phyloP scores from a whole-genome alignment of 139 green algal genomes.

The Pleodorina starrii region DNA sequence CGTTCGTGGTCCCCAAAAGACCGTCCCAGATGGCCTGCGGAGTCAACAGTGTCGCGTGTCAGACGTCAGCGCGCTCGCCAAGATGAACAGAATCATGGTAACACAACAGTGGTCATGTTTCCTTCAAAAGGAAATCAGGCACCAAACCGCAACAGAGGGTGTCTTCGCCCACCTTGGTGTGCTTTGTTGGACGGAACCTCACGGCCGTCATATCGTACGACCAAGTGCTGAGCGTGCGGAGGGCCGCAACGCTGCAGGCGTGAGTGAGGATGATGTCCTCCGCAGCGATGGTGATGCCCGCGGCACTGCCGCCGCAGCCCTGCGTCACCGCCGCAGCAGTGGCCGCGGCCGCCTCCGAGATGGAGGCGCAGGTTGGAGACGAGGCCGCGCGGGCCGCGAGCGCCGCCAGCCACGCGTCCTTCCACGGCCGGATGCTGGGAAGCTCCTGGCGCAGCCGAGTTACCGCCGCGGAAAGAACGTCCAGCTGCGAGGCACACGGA shows the following conservation, averaged over 20 bases:
- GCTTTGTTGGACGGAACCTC: conserved; percentile 8
- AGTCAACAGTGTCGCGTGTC: neutral
- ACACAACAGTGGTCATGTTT: too few species aligned
- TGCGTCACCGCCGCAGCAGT: neutral
- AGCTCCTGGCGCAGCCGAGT: conserved; percentile 17
- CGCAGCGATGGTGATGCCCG: neutral
- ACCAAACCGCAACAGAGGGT: too few species aligned
- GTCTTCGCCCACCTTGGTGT: conserved; percentile 2
- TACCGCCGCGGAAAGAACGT: conserved; percentile 10
- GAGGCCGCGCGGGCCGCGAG: conserved; percentile 3
- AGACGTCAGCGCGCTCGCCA: too few species aligned
- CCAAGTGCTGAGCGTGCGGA: conserved; percentile 21
- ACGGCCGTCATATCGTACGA: conserved; percentile 18
- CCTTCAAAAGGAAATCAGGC: too few species aligned
- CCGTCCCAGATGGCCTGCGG: conserved; percentile 14
- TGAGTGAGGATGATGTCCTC: conserved; percentile 22
- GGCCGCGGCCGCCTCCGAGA: neutral
- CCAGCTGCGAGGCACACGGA: neutral
- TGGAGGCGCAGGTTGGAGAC: neutral
- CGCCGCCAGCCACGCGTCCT: neutral
- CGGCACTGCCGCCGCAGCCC: neutral
- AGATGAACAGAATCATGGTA: too few species aligned
- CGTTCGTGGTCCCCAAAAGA: neutral
- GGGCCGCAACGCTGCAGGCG: neutral
- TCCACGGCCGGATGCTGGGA: conserved; percentile 11